Conservation (phyloP, 768 basidiomycete genomes). For the Boletus rufocinnamomeus region DNA sequence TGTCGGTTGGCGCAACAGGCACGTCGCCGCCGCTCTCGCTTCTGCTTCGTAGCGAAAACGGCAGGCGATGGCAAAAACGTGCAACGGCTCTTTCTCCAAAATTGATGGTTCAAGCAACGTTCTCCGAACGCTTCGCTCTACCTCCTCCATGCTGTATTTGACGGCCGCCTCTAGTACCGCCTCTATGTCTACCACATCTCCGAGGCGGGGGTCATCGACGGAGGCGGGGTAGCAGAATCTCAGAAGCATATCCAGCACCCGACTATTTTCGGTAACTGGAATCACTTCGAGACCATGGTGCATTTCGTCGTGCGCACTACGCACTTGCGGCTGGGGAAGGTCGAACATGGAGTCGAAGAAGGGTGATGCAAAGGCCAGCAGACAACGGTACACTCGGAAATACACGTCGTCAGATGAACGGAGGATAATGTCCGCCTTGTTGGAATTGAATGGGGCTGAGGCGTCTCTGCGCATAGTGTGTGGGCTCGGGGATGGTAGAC, state of each 20-base stretch:
- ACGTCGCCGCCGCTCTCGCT: constrained; percentile 31
- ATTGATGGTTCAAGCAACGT: constrained; percentile 29
- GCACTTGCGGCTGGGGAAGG: constrained; percentile 26
- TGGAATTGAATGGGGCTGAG: constrained; percentile 46
- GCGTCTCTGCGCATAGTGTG: constrained; percentile 27
- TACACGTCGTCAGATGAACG: constrained; percentile 48
- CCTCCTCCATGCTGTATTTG: constrained; percentile 35
- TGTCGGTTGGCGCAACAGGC: constrained; percentile 26
- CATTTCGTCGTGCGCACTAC: constrained; percentile 15
- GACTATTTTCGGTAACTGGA: constrained; percentile 32
- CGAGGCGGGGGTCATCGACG: constrained; percentile 26
- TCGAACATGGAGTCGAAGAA: constrained; percentile 37
- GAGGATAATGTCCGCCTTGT: constrained; percentile 51
- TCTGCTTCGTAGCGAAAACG: constrained; percentile 34
- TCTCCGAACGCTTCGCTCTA: constrained; percentile 27
- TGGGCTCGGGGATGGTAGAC: not conserved
- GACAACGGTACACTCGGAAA: constrained; percentile 27
- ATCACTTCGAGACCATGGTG: constrained; percentile 26
- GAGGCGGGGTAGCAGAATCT: constrained; percentile 39
- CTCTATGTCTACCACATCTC: constrained; percentile 19
- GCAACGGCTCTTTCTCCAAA: constrained; percentile 30
- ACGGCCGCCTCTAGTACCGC: constrained; percentile 31
- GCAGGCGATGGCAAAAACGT: constrained; percentile 39
- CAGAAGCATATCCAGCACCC: constrained; percentile 32
- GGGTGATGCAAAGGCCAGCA: constrained; percentile 31